Evolutionary conservation across 164 flowering plant species (phyloP), one percentile per base, ranked within the genome.

Genomic region (Santalum album): DNA sequence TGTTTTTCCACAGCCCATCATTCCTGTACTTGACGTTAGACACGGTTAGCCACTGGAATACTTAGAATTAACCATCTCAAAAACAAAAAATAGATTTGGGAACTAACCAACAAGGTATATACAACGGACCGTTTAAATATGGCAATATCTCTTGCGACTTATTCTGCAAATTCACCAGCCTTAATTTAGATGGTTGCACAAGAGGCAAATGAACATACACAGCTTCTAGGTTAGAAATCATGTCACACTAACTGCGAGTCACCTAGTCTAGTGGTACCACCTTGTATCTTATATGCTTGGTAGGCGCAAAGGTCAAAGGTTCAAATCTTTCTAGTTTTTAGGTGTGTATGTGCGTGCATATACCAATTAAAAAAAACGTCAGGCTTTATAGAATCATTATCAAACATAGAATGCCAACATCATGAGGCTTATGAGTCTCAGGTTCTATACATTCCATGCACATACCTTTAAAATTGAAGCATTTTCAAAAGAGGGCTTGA

Each of bases 1-100:
- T 34, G 97, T 90, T 68, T 94, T 94, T 7, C 99, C 99, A 63
- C 95, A 90, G 25, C 99, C 97, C 99, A 94, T 94, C 95, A 94
- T 83, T 59, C 98, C 98, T 91, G 76, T 68, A 29, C 51, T 36
- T 54, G 27, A 49, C 15, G 50, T 52, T 20, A 12, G 25, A 50
- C 17, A 23, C 22, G 32, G 14, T 52, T 16, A 58, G 21, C 20
- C 17, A 53, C 23, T n/a, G 46, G 55, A 36, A 25, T 29, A 24
- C 25, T 0, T 39, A 24, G 18, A 24, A 11, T 5, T 44, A 6
- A 12, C 12, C 36, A n/a, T 17, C 32, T 17, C 18, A 54, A 56
- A 3, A 22, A 12, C 45, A 24, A 55, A 53, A 11, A 24, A 23
- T 21, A 10, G 65, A 48, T 40, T 35, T 35, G 55, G 36, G 58